Conservation (phyloP, 306 rosid genomes). For the Quercus berberidifolia region DNA sequence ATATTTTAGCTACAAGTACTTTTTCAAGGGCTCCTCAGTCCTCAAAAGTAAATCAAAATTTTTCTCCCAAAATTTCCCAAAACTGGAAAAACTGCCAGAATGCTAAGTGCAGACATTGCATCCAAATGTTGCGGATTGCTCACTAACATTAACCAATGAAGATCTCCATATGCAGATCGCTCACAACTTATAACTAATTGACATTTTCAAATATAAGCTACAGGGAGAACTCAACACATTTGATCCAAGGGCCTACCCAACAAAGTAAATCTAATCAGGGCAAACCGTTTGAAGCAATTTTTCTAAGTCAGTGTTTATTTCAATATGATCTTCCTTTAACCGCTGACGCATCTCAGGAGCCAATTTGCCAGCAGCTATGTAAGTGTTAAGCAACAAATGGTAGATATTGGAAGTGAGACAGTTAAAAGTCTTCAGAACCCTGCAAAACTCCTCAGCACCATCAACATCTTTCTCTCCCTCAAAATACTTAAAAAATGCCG, state of each 20-base stretch:
- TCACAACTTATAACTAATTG: not conserved
- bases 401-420: constrained; percentile 35
- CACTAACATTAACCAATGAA: not conserved
- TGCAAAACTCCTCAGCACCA: constrained; percentile 51
- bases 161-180: not conserved
- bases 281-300: constrained; percentile 30
- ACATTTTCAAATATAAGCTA: not conserved
- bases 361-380: constrained; percentile 34
- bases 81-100: no score
- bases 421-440: constrained; percentile 48
- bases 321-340: constrained; percentile 36
- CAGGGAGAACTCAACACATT: not conserved
- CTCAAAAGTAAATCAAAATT: no score
- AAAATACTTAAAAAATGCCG: constrained; percentile 60
- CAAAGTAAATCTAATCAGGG: not conserved
- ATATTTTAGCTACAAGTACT: no score
- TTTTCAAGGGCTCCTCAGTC: no score
- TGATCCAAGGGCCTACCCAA: not conserved
- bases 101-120: no score
- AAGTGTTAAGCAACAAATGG: constrained; percentile 43
- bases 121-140: no score
- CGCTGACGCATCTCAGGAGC: constrained; percentile 31
- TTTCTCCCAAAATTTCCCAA: no score
- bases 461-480: constrained; percentile 54
- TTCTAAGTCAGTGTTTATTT: constrained; percentile 32